These are phyloP conservation scores for Malassezia cuniculi DNA, from an alignment of 1,284 basidiomycete species.

Conservation along the genomic window DNA sequence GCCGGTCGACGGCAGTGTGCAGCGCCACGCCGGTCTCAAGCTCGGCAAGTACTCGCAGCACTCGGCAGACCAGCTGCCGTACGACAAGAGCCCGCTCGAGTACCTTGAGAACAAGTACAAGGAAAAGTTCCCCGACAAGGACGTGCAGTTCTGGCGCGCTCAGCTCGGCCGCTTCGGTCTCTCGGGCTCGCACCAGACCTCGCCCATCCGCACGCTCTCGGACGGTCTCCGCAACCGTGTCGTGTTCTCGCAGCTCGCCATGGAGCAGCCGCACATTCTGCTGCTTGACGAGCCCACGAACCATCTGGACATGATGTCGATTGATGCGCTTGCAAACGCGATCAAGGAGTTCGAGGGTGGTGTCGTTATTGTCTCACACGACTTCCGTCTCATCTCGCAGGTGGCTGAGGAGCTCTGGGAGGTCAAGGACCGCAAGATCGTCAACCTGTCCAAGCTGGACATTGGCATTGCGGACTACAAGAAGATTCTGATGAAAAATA, in stretches of 20 bases:
- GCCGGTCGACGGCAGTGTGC: slow-evolving; percentile 70
- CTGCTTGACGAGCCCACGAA: slow-evolving; percentile 59
- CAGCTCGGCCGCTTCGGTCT: slow-evolving; percentile 93
- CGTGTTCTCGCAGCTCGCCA: slow-evolving; percentile 68
- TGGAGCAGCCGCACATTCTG: slow-evolving; percentile 48
- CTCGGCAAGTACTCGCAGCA: slow-evolving; percentile 89
- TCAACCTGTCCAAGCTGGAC: slow-evolving; percentile 75
- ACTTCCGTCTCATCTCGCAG: slow-evolving; percentile 38
- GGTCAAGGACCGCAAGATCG: slow-evolving; percentile 84
- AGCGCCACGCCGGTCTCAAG: slow-evolving; percentile 78
- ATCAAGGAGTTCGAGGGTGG: slow-evolving; percentile 97
- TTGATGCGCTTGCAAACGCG: slow-evolving; percentile 81
- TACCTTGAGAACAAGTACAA: slow-evolving; percentile 70
- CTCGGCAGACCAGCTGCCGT: slow-evolving; percentile 93
- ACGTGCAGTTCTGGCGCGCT: slow-evolving; percentile 78
- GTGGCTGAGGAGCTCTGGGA: slow-evolving; percentile 84
- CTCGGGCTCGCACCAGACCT: slow-evolving; percentile 80
- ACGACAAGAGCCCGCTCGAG: slow-evolving; percentile 81
- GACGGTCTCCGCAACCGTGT: slow-evolving; percentile 90
- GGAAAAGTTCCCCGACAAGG: slow-evolving; percentile 86
- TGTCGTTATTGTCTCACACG: slow-evolving; percentile 53
- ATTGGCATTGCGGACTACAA: slow-evolving; percentile 43
- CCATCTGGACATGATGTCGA: slow-evolving; percentile 80
- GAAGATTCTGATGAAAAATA: slow-evolving; percentile 38
- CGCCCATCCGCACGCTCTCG: slow-evolving; percentile 77